Percentiles rank a stretch among this genome's conserved stretches.
These are phyloP conservation scores for Schwanniomyces pseudopolymorphus DNA, from an alignment of 805 yeast genomes.

Conservation along the genomic window DNA sequence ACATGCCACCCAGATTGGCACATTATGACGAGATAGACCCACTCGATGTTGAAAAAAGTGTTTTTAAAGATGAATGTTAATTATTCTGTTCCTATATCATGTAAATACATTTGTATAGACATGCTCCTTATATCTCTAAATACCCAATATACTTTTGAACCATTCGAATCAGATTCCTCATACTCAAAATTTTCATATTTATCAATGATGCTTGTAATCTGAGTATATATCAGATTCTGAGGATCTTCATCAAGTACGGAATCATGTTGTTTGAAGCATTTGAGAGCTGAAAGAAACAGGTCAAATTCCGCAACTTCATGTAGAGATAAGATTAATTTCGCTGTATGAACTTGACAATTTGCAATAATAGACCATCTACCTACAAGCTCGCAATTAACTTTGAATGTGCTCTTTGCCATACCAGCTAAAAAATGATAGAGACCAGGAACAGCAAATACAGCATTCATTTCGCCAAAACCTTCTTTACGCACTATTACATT, in stretches of 20 bases:
- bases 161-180: constrained; percentile 17
- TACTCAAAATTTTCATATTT: not conserved
- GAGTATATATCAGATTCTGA: not conserved
- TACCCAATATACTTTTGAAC: constrained; percentile 21
- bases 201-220: not conserved
- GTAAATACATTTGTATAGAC: constrained; percentile 12
- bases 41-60: constrained; percentile 6
- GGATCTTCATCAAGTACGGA: not conserved
- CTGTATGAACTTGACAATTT: constrained; percentile 14
- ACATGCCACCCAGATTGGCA: constrained; percentile 36
- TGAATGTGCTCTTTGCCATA: constrained; percentile 18
- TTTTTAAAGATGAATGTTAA: constrained; percentile 1
- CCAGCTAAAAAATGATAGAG: constrained; percentile 20
- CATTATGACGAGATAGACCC: constrained; percentile 36
- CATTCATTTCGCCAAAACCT: constrained; percentile 11
- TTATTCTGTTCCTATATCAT: not conserved
- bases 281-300: constrained; percentile 13
- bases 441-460: constrained; percentile 20
- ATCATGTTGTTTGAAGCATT: constrained; percentile 5
- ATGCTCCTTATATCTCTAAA: constrained; percentile 21
- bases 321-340: constrained; percentile 14
- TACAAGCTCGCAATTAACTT: constrained; percentile 13
- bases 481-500: constrained; percentile 8
- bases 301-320: constrained; percentile 20
- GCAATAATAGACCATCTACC: constrained; percentile 17